Evolutionary conservation across 306 rosid species (phyloP), one percentile per base, ranked within the genome.

Genomic region (Cucurbita moschata): DNA sequence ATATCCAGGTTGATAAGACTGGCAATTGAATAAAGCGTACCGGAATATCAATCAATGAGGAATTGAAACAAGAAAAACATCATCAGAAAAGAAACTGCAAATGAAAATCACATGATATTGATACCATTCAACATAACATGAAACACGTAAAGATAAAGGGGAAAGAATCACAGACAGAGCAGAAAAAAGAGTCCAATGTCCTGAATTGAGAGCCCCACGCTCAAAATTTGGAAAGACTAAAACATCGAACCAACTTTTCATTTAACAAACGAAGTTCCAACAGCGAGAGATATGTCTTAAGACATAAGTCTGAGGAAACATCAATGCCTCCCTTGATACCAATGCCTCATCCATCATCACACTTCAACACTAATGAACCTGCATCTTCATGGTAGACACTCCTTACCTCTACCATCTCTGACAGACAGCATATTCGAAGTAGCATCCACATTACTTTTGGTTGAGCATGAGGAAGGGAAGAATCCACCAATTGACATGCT

Each of bases 1-100:
- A 71, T 81, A 87, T 15, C 84, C 85, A 75, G 87, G 80, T 68
- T 81, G 78, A 49, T 82, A 84, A 39, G 80, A 81, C 85, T 87
- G 85, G 58, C 72, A 21, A 51, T 61, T 7, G 44, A 42, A n/a
- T 46, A 42, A 16, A 74, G 5, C 44, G 58, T 26, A 73, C 30
- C 64, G 0, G 6, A 55, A 23, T 30, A 30, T 30, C 35, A 30
- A 30, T 58, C 66, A 56, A 21, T 57, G 43, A 43, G 23, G 43
- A 55, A 19, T 37, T 2, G 5, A 37, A 38, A 21, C 61, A 54
- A 21, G 35, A 42, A 51, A 26, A 44, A 23, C 37, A 40, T 13
- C 49, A n/a, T 18, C 18, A 35, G 37, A 30, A 74, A 64, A 35
- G 58, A 66, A 52, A 19, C 64, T 52, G 8, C 14, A 26, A 46